Percentiles rank a stretch among this genome's conserved stretches.
Conservation (phyloP, 176 grass and related monocot species). For the Avena eriantha region DNA sequence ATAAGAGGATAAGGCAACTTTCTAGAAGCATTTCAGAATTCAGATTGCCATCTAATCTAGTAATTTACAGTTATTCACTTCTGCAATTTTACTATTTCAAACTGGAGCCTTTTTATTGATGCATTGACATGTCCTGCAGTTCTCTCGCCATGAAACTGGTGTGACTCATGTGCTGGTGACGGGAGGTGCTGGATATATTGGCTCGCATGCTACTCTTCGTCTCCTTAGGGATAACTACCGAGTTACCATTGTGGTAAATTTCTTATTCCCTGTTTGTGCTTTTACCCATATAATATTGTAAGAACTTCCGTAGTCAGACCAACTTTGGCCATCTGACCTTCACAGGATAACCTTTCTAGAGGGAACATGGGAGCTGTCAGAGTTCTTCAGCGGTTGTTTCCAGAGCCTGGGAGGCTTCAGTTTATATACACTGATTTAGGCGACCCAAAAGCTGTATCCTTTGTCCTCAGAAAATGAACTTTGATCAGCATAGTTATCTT, state of each 20-base stretch:
- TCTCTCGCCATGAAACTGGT: constrained; percentile 87
- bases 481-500: not conserved
- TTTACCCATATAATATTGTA: not conserved
- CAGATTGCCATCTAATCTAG: not conserved
- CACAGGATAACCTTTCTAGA: constrained; percentile 97
- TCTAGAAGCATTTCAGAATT: not conserved
- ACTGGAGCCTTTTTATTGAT: constrained; percentile 36
- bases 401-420: constrained; percentile 91
- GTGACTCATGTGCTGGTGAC: constrained; percentile 99
- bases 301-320: not conserved
- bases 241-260: constrained; percentile 98
- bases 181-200: constrained; percentile 93
- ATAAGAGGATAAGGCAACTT: not conserved
- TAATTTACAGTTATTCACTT: constrained; percentile 4
- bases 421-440: constrained; percentile 99
- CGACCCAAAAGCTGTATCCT: constrained; percentile 88
- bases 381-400: constrained; percentile 73
- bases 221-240: constrained; percentile 86
- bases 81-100: constrained; percentile 14
- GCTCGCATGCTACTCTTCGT: constrained; percentile 93
- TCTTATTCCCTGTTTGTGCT: constrained; percentile 13
- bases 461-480: constrained; percentile 38
- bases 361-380: constrained; percentile 94
- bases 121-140: constrained; percentile 56
- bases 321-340: constrained; percentile 26